Percentiles rank a stretch among this genome's conserved stretches.
Conservation (phyloP, 306 rosid species). For the Chamaecrista fasciculata region DNA sequence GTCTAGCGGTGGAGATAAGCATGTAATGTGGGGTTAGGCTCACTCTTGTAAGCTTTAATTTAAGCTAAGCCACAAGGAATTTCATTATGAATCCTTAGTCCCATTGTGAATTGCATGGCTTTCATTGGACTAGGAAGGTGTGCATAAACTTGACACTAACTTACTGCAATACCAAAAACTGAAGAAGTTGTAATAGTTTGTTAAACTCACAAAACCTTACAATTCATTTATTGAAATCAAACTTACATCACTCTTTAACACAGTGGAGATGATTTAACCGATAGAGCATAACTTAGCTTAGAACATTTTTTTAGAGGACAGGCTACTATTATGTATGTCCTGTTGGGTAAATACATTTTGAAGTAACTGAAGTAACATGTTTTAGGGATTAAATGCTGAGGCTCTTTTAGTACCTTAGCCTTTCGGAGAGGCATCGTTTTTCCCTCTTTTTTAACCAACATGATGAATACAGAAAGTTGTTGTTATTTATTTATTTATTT, state of each 20-base stretch:
- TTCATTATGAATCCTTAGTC: neutral
- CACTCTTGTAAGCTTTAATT: neutral
- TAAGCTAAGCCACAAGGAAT: neutral
- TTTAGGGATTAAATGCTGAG: neutral
- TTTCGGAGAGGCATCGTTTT: neutral
- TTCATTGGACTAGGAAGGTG: neutral
- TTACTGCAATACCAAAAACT: neutral
- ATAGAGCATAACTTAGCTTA: neutral
- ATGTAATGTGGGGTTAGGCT: neutral
- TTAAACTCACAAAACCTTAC: neutral
- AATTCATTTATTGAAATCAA: neutral
- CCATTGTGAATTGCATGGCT: neutral
- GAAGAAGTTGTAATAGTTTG: neutral
- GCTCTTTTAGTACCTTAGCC: neutral
- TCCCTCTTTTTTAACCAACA: neutral
- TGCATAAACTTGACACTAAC: neutral
- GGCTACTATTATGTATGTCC: no score
- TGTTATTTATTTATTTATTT: neutral
- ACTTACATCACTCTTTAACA: neutral
- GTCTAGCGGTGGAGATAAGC: neutral
- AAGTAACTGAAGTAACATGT: neutral
- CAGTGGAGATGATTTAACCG: neutral
- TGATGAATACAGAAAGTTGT: neutral
- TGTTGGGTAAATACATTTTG: slow-evolving; percentile 1
- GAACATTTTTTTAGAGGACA: neutral